These are phyloP conservation scores for Candida sp. DNA, from an alignment of 1,139 yeast species.

Conservation along the genomic window DNA sequence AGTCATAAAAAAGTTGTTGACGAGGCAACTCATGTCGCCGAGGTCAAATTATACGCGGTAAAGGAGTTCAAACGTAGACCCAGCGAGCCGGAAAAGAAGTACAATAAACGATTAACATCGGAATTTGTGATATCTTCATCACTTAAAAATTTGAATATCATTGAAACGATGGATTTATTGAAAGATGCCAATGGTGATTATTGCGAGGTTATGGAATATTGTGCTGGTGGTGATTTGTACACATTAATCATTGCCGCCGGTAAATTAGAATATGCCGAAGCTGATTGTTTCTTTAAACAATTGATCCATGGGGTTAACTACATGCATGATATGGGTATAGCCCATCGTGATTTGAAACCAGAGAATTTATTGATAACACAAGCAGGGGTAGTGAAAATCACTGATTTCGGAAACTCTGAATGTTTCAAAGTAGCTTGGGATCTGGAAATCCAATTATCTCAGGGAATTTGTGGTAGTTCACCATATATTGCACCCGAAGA, in stretches of 20 bases:
- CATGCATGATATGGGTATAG: constrained; percentile 97
- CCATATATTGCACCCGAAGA: constrained; percentile 99
- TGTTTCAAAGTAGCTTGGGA: constrained; percentile 99
- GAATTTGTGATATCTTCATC: constrained; percentile 50
- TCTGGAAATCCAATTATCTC: constrained; percentile 72
- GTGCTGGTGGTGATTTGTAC: constrained; percentile 93
- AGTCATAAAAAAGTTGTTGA: constrained; percentile 35
- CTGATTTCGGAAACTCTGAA: constrained; percentile 96
- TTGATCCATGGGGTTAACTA: constrained; percentile 86
- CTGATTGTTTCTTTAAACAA: constrained; percentile 95
- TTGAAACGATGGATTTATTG: constrained; percentile 80
- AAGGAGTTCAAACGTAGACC: constrained; percentile 43
- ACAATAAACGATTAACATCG: constrained; percentile 40
- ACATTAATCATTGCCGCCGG: constrained; percentile 83
- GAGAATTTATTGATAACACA: constrained; percentile 83
- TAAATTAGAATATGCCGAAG: constrained; percentile 79
- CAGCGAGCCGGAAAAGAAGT: constrained; percentile 44
- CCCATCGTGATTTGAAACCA: constrained; percentile 94
- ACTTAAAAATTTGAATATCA: constrained; percentile 54
- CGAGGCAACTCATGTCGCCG: constrained; percentile 11
- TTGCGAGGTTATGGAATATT: constrained; percentile 96
- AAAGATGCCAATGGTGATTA: constrained; percentile 91
- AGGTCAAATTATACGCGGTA: constrained; percentile 43
- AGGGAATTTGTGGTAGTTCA: constrained; percentile 83
- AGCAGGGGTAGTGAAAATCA: constrained; percentile 77